A percentile compares a stretch with the other conserved stretches of the same genome.
These are phyloP conservation scores for Candida coleopterorum DNA, from an alignment of 805 yeast genomes.

Conservation along the genomic window DNA sequence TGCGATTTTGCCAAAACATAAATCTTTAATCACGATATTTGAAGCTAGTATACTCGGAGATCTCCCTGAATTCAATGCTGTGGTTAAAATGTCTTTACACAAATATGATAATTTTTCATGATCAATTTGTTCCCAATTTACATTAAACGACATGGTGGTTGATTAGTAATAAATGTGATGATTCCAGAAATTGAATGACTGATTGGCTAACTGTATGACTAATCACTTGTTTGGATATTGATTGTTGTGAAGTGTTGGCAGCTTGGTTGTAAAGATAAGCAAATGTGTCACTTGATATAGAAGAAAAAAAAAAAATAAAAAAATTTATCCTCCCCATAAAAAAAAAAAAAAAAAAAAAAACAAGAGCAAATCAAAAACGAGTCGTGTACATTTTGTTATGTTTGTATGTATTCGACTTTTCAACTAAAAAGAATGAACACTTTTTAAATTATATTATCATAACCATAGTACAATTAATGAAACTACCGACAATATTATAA, in stretches of 20 bases:
- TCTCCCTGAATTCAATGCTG: conserved; percentile 69
- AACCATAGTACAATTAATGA: too few relatives aligned
- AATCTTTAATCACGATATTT: conserved; percentile 59
- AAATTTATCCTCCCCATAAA: too few relatives aligned
- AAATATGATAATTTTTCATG: conserved; percentile 57
- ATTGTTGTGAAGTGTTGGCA: neutral
- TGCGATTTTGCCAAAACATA: conserved; percentile 68
- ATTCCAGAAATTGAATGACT: neutral
- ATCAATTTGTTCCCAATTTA: conserved; percentile 73
- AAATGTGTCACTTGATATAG: neutral
- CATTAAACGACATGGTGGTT: conserved; percentile 63
- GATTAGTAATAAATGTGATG: neutral
- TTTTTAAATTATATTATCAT: too few relatives aligned
- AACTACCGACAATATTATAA: too few relatives aligned
- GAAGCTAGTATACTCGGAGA: conserved; percentile 69
- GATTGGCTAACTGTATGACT: neutral
- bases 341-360: too few relatives aligned
- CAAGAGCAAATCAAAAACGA: too few relatives aligned
- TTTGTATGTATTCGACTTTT: too few relatives aligned
- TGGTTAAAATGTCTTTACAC: conserved; percentile 62
- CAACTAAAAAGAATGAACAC: too few relatives aligned
- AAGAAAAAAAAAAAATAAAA: too few relatives aligned
- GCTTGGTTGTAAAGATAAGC: neutral
- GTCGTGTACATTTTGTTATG: too few relatives aligned
- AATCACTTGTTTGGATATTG: too few relatives aligned